Evolutionary conservation across 2,329 filamentous ascomycete genomes (phyloP).

Genomic region (Pleurostoma richardsiae): DNA sequence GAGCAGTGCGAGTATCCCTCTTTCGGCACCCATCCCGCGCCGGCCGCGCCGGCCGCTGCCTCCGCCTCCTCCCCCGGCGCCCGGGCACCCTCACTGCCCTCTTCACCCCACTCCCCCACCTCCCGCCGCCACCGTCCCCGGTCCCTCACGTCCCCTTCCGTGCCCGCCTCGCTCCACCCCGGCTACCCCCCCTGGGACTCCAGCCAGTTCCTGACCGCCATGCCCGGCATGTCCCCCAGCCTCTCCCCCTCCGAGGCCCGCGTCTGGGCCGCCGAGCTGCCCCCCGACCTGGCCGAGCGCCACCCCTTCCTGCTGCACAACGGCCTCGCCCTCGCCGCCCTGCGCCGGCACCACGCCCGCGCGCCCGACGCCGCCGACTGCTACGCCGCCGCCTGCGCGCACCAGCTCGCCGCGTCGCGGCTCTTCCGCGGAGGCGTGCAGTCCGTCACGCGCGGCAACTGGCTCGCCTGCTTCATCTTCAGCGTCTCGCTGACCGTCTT

Average conservation of each 20-base stretch:
- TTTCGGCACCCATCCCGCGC: no score
- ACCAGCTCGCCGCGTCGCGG: constrained; percentile 16
- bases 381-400: constrained; percentile 13
- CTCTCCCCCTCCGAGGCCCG: background rate
- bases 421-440: constrained; percentile 59
- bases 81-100: no score
- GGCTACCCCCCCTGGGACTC: no score
- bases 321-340: background rate
- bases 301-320: background rate
- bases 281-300: background rate
- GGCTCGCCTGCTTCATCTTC: constrained; percentile 24
- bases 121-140: no score
- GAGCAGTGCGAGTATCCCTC: no score
- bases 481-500: constrained; percentile 16
- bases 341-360: constrained; percentile 4
- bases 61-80: no score
- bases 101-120: no score
- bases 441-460: constrained; percentile 62
- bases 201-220: background rate
- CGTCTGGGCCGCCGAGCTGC: background rate
- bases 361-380: background rate
- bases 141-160: no score
- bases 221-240: background rate
- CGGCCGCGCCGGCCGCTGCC: no score
- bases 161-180: no score